Evolutionary conservation across 2,329 filamentous ascomycete species (phyloP).

Genomic region (Trichothecium sympodiale): DNA sequence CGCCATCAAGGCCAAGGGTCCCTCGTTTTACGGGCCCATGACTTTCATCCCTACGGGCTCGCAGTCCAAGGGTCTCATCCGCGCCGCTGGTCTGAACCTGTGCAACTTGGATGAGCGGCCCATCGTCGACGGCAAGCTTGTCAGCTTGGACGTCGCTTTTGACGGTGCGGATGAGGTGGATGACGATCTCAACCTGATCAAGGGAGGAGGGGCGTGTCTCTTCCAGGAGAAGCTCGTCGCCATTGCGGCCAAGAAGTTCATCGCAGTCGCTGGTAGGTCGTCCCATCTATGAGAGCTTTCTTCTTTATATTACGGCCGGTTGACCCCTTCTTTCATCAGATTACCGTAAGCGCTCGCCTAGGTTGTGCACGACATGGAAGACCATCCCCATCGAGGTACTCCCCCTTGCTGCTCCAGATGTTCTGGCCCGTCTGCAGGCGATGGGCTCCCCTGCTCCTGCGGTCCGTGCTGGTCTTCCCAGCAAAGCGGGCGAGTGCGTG

Average conservation of each 20-base stretch:
- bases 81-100: slow-evolving; percentile 64
- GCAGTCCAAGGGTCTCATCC: slow-evolving; percentile 80
- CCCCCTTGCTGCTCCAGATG: slow-evolving; percentile 68
- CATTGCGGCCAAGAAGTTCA: slow-evolving; percentile 69
- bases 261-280: slow-evolving; percentile 70
- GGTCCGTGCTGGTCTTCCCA: slow-evolving; percentile 60
- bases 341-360: slow-evolving; percentile 75
- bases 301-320: neutral
- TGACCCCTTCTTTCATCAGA: slow-evolving; percentile 36
- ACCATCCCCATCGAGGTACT: slow-evolving; percentile 88
- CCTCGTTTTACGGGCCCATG: slow-evolving; percentile 48
- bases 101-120: slow-evolving; percentile 70
- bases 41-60: slow-evolving; percentile 87
- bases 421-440: slow-evolving; percentile 58
- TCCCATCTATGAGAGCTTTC: too few species aligned
- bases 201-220: slow-evolving; percentile 92
- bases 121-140: slow-evolving; percentile 23
- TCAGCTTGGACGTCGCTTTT: slow-evolving; percentile 77
- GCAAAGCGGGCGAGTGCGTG: slow-evolving; percentile 69
- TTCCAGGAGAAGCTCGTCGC: slow-evolving; percentile 98
- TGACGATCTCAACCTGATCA: slow-evolving; percentile 89
- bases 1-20: slow-evolving; percentile 56
- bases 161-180: slow-evolving; percentile 97
- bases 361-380: slow-evolving; percentile 69
- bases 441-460: slow-evolving; percentile 64